Base-by-base conservation (phyloP, 2,329 filamentous ascomycete species). In the Neopestalotiopsis clavispora region DNA sequence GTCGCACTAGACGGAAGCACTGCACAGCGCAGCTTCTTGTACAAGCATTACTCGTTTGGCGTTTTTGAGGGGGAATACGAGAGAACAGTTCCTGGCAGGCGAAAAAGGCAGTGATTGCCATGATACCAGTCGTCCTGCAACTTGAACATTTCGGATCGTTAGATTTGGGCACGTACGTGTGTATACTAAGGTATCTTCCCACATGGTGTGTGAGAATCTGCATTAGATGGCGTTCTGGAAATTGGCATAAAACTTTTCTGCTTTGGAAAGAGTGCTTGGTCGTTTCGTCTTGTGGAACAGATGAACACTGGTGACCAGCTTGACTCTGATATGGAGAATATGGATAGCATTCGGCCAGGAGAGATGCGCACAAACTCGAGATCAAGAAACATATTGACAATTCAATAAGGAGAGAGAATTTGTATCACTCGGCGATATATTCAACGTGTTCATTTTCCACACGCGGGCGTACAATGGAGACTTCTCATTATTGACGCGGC, bases 41-140 rank as follows among this genome's bases (percentile, higher is more conserved):
- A 28, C 45, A 34, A 71, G 52, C 40, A 38, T 28, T 32, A 52
- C 17, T 58, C 34, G 69, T 67, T 65, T 42, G 76, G 75, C 73
- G 74, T 77, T 77, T 52, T 49, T 23, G 74, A 64, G 75, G 49
- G 56, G 34, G 23, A 4, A 49, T 70, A 71, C 75, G 75, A 66
- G 69, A 58, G 69, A 62, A 3, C 67, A 65, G 63, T 59, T 58
- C 63, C 12, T 30, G 67, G 62, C 69, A 69, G 42, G 67, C 68
- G 52, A 68, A 70, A 69, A 45, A 60, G 45, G 45, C 45, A 52
- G 71, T 69, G 67, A 68, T 32, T 70, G 66, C 67, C 52, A 73
- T 72, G 72, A 75, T 75, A 74, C 72, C 73, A 73, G 68, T 70
- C 69, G 23, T 34, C 52, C 38, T 23, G 32, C 14, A 40, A 34